Evolutionary conservation across 768 basidiomycete species (phyloP), one percentile per base, ranked within the genome.

Genomic region (Piloderma croceum): DNA sequence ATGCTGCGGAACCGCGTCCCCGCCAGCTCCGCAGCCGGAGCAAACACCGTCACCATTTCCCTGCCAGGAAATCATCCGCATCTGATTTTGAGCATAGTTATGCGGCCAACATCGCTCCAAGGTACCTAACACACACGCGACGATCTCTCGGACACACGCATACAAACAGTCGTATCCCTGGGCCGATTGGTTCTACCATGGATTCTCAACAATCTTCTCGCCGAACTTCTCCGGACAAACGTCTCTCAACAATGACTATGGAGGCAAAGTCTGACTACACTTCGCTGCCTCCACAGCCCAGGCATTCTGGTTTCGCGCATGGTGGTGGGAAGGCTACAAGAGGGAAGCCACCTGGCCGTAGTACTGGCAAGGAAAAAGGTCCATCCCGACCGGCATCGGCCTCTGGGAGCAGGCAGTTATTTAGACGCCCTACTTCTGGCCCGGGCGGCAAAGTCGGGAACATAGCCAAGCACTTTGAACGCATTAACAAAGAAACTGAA

Each of bases 21-120:
- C 43, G 53, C 9, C 73, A 71, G 13, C 62, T 54, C 12, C 54
- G 68, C 5, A 40, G 65, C 15, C 72, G 78, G 25, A 70, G 55
- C 46, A 76, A 70, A 48, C 68, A 67, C 24, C 70, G 75, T 43
- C 76, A 78, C 51, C 73, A 70, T 27, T 49, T 69, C 34, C 61
- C 72, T 31, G 51, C 63, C 11, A 73, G 68, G 54, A 79, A 78
- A 47, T 62, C 77, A 27, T 81, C 83, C 7, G 69, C 71, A 7
- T 93, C 91, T 5, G 92, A 94, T 56, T 90, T 90, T 39, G 92
- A 94, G 62, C 79, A 85, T 41, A 80, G 91, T 34, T 94, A 93
- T 62, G 90, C 91, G 3, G 87, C 83, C n/a, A 92, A 92, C 54
- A 81, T 91, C 43, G 90, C 89, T 1, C 83, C 90, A 2, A 73